phyloP scores from a whole-genome alignment of 805 yeast species.

The Ogataea wickerhamii region DNA sequence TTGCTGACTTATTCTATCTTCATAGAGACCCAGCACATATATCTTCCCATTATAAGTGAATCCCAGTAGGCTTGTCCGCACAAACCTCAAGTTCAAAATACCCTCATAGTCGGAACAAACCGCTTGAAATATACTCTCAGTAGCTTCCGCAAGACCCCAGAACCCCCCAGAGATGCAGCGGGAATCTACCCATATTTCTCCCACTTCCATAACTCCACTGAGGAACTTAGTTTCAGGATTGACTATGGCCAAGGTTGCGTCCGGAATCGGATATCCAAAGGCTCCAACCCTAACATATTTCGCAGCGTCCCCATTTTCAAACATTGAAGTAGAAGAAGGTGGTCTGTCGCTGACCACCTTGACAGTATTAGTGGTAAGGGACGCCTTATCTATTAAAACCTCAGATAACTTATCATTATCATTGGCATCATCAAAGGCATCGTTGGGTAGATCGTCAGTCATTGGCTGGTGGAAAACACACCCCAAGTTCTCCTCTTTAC shows the following conservation, averaged over 20 bases:
- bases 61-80: conserved; percentile 89
- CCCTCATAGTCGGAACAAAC: conserved; percentile 73
- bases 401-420: conserved; percentile 50
- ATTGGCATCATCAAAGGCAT: conserved; percentile 26
- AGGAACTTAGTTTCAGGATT: conserved; percentile 85
- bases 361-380: conserved; percentile 68
- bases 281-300: conserved; percentile 74
- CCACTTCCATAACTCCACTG: conserved; percentile 74
- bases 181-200: conserved; percentile 97
- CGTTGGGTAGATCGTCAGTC: conserved; percentile 36
- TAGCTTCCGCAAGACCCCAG: conserved; percentile 67
- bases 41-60: conserved; percentile 84
- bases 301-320: conserved; percentile 37
- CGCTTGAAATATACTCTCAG: conserved; percentile 77
- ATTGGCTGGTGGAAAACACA: conserved; percentile 37
- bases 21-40: conserved; percentile 83
- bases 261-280: conserved; percentile 92
- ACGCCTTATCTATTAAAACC: conserved; percentile 67
- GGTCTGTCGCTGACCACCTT: conserved; percentile 61
- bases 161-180: conserved; percentile 89
- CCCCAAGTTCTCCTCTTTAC: conserved; percentile 61
- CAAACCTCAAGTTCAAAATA: conserved; percentile 66
- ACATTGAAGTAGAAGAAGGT: conserved; percentile 44
- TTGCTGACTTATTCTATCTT: conserved; percentile 82
- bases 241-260: conserved; percentile 88